phyloP scores from a whole-genome alignment of 139 green algal genomes.

The Micractinium sp. region DNA sequence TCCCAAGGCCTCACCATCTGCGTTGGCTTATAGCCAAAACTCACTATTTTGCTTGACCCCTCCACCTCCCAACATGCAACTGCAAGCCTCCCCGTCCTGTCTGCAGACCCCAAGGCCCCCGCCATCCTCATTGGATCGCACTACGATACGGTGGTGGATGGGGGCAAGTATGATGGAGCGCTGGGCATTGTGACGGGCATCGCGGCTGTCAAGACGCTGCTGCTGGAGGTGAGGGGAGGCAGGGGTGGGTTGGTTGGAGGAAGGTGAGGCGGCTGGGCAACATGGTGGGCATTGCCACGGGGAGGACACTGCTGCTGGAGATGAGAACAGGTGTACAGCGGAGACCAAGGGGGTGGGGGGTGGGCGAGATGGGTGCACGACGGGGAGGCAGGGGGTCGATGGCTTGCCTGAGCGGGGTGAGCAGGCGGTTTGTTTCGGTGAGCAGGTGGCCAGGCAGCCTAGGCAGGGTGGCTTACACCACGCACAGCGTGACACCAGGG shows the following conservation, averaged over 20 bases:
- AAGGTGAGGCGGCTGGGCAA: no score
- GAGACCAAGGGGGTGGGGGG: no score
- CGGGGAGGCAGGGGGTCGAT: no score
- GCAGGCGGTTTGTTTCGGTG: no score
- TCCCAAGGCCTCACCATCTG: no score
- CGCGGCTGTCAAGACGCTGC: slow-evolving; percentile 75
- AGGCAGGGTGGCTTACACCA: no score
- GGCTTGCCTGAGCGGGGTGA: no score
- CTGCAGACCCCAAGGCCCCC: slow-evolving; percentile 31
- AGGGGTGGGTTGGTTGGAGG: background rate
- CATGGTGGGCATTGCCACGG: no score
- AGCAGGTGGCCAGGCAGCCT: no score
- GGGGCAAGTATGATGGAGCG: slow-evolving; percentile 86
- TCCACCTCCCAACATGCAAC: background rate
- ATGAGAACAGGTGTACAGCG: background rate
- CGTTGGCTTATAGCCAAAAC: no score
- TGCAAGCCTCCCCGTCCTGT: background rate
- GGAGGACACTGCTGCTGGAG: background rate
- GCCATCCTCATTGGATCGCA: slow-evolving; percentile 85
- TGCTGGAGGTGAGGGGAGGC: slow-evolving; percentile 51
- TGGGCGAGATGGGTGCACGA: no score
- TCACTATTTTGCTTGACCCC: background rate
- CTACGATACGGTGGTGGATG: slow-evolving; percentile 95
- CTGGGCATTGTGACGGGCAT: slow-evolving; percentile 88
- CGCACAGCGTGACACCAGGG: no score